These are phyloP conservation scores for Kwoniella europaea DNA, from an alignment of 768 basidiomycete species.

Conservation along the genomic window DNA sequence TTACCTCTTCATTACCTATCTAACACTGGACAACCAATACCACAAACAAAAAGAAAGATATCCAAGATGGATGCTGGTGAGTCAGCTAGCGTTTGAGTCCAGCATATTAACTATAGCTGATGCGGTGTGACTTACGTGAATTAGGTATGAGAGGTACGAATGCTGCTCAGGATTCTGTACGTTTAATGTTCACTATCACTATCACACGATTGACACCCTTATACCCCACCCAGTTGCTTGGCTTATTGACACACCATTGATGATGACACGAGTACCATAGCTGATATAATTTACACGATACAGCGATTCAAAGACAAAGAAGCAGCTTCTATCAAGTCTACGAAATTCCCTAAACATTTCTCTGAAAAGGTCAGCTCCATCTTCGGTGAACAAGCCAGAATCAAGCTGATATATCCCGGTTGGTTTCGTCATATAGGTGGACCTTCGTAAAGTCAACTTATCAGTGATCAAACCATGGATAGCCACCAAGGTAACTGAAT, in stretches of 20 bases:
- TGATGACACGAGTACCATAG: no score
- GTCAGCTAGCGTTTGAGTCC: slow-evolving; percentile 2
- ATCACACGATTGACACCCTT: background rate
- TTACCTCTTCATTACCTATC: background rate
- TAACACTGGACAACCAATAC: background rate
- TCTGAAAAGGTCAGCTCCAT: slow-evolving; percentile 70
- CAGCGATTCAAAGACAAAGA: slow-evolving; percentile 92
- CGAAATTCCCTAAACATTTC: slow-evolving; percentile 89
- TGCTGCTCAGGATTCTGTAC: slow-evolving; percentile 50
- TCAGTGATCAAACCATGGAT: slow-evolving; percentile 93
- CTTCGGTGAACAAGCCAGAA: no score
- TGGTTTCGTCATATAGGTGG: slow-evolving; percentile 62
- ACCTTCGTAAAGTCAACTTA: slow-evolving; percentile 93
- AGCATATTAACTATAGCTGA: no score
- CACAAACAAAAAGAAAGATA: background rate
- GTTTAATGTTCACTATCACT: slow-evolving; percentile 6
- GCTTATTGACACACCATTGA: no score
- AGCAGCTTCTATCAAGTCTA: slow-evolving; percentile 78
- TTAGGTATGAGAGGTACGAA: slow-evolving; percentile 53
- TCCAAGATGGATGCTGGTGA: slow-evolving; percentile 42
- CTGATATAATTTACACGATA: background rate
- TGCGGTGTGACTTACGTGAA: no score
- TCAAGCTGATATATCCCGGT: no score
- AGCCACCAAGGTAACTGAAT: slow-evolving; percentile 77
- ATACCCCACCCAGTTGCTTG: no score